A percentile compares a stretch with the other conserved stretches of the same genome.
phyloP scores from a whole-genome alignment of 305 asterid genomes.

The Petunia hybrid region DNA sequence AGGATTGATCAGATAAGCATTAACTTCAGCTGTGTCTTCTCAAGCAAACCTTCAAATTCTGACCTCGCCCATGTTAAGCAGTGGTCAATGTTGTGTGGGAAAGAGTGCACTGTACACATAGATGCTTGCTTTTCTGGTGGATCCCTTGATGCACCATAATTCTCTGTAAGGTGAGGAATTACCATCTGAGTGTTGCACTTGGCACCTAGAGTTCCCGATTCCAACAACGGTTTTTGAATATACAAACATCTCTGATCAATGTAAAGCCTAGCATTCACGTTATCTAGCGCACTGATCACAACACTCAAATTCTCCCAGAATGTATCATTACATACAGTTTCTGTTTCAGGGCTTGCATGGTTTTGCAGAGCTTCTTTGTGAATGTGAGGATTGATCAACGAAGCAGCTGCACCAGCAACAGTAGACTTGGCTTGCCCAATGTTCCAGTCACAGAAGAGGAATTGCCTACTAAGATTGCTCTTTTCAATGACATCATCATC shows the following conservation, averaged over 20 bases:
- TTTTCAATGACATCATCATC: slow-evolving; percentile 52
- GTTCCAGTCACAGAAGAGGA: slow-evolving; percentile 49
- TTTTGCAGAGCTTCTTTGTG: slow-evolving; percentile 45
- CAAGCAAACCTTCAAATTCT: slow-evolving; percentile 48
- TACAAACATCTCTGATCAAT: slow-evolving; percentile 47
- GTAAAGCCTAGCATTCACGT: slow-evolving; percentile 47
- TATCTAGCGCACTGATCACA: slow-evolving; percentile 46
- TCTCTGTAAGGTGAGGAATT: no score
- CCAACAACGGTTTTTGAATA: slow-evolving; percentile 47
- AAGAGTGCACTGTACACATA: slow-evolving; percentile 47
- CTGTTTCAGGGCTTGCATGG: slow-evolving; percentile 48
- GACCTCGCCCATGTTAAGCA: slow-evolving; percentile 51
- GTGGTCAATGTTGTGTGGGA: no score
- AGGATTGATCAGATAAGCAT: slow-evolving; percentile 43
- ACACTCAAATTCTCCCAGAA: slow-evolving; percentile 47
- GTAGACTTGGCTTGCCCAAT: slow-evolving; percentile 53
- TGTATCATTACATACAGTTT: slow-evolving; percentile 43
- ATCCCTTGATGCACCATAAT: no score
- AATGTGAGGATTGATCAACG: slow-evolving; percentile 41
- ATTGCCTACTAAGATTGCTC: slow-evolving; percentile 48
- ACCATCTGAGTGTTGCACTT: no score
- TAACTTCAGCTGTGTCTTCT: slow-evolving; percentile 46
- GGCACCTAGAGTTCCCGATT: slow-evolving; percentile 47
- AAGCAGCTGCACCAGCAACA: slow-evolving; percentile 49
- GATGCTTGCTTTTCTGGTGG: slow-evolving; percentile 51